Evolutionary conservation across 2,329 filamentous ascomycete genomes (phyloP), one percentile per base, ranked within the genome.

Genomic region (Clonostachys sp.): DNA sequence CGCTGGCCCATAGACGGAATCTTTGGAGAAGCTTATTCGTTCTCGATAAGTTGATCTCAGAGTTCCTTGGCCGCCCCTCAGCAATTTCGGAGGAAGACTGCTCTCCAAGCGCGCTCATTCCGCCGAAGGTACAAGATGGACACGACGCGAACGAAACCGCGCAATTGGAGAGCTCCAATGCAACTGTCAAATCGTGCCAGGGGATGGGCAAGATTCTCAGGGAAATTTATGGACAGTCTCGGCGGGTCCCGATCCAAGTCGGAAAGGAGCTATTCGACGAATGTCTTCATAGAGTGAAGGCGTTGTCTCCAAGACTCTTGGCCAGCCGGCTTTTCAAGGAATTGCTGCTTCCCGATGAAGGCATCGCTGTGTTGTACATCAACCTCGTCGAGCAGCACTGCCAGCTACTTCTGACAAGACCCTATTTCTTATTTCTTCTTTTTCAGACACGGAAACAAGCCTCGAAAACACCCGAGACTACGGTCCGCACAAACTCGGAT

Each of bases 1-100:
- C 14, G 14, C 36, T 39, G 14, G 36, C 14, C 14, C 36, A n/a
- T 18, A n/a, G 36, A n/a, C 36, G 14, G 36, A n/a, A 80, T 44
- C 61, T 86, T 4, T 87, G 82, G 83, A 75, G 77, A 48, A 83
- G 80, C 12, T 62, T 87, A 1, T 86, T 84, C 49, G 69, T 87
- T 13, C 70, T 87, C 8, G 84, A 87, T 55, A 73, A 79, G 14
- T 81, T 86, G 45, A 67, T 86, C 2, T 77, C 83, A 2, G 77
- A 80, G 20, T 81, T 80, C 2, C 65, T 87, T 2, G 84, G 84
- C 6, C 74, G 81, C 10, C 83, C 83, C 0, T 73, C 74, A 2
- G 75, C 78, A 8, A 86, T 87, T 44, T 73, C 74, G 6, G 78
- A 85, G 50, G 24, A 30, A 9, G 4, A 10, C 9, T 30, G 24